Evolutionary conservation across 2,329 filamentous ascomycete genomes (phyloP).

Genomic region (Chrysosporium queenslandicum): DNA sequence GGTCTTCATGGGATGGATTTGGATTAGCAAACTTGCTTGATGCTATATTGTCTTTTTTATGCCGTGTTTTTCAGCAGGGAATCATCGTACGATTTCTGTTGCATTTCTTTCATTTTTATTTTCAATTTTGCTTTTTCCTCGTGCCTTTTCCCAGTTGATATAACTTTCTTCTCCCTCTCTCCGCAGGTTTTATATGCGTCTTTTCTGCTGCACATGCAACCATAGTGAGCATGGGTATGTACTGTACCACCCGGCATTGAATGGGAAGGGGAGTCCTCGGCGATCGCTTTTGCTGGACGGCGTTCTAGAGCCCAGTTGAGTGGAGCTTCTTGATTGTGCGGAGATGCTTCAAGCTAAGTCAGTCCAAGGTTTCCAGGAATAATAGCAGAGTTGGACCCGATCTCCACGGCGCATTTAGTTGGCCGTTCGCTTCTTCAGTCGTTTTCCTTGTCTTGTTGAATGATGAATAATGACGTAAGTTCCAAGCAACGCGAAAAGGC

Average conservation of each 20-base stretch:
- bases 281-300: background rate
- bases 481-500: background rate
- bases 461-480: conserved; percentile 11
- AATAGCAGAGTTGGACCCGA: no score
- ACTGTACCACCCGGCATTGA: background rate
- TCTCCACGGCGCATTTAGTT: no score
- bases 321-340: background rate
- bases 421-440: background rate
- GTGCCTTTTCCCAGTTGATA: no score
- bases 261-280: background rate
- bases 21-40: background rate
- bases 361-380: background rate
- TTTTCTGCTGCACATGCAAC: conserved; percentile 4
- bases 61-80: background rate
- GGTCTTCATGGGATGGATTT: background rate
- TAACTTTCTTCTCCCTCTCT: background rate
- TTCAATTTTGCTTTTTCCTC: background rate
- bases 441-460: background rate
- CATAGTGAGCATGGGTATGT: background rate
- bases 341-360: background rate
- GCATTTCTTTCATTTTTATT: background rate
- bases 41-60: background rate
- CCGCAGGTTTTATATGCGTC: background rate
- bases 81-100: background rate
- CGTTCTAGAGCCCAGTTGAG: background rate